Evolutionary conservation across 2,329 filamentous ascomycete genomes (phyloP).

Genomic region (Colletotrichum endophyticum): DNA sequence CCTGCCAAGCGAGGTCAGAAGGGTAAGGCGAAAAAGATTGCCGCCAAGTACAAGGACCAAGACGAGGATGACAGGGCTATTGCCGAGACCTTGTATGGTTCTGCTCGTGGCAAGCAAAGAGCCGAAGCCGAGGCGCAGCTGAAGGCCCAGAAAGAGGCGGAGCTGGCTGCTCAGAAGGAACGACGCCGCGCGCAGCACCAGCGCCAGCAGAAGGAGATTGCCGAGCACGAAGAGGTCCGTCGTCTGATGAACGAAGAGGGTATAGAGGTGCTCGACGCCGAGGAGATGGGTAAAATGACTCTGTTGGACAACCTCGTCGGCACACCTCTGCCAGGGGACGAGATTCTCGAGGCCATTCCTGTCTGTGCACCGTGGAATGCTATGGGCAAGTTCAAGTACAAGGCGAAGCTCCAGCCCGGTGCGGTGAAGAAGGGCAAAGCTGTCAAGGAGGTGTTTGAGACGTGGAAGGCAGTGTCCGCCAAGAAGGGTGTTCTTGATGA

Average conservation of each 20-base stretch:
- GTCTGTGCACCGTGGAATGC: constrained; percentile 71
- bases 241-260: constrained; percentile 64
- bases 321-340: constrained; percentile 79
- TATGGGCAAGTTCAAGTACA: constrained; percentile 81
- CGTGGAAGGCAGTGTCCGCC: constrained; percentile 72
- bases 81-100: constrained; percentile 87
- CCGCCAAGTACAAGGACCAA: constrained; percentile 89
- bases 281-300: constrained; percentile 57
- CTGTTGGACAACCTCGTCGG: constrained; percentile 77
- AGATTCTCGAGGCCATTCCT: constrained; percentile 72
- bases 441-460: constrained; percentile 84
- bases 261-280: constrained; percentile 64
- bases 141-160: constrained; percentile 73
- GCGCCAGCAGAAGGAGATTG: constrained; percentile 75
- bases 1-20: constrained; percentile 75
- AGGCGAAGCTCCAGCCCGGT: constrained; percentile 92
- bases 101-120: constrained; percentile 68
- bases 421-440: constrained; percentile 92
- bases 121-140: constrained; percentile 71
- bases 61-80: constrained; percentile 90
- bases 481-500: constrained; percentile 68
- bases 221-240: constrained; percentile 76
- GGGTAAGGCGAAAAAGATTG: constrained; percentile 85
- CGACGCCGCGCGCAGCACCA: constrained; percentile 82
- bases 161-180: constrained; percentile 72